Evolutionary conservation across 441 rosid genomes (phyloP), one percentile per base, ranked within the genome.

Genomic region (Populus hybrid): DNA sequence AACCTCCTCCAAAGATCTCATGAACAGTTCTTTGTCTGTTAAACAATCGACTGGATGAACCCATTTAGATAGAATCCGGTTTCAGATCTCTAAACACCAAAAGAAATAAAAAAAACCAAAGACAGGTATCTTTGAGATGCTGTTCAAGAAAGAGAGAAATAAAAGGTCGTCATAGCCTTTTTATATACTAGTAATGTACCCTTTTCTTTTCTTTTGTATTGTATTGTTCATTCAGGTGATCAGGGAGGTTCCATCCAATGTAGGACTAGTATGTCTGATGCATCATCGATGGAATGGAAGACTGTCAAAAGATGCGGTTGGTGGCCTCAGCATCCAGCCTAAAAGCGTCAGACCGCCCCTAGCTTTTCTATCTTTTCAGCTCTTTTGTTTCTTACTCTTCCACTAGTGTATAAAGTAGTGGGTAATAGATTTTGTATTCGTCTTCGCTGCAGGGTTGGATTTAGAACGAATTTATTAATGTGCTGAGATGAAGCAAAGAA

Each of bases 1-100:
- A 83, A 74, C 93, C 93, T 56, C 94, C 93, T 38, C 99, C 98
- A 16, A 95, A 87, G 84, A 95, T 85, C 84, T 92, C 90, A 83
- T 92, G 94, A 78, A 94, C 70, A 78, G 86, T 90, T 81, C 78
- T 89, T 50, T 89, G 88, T 86, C 99, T 83, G 77, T 84, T 85
- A 79, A 94, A 91, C 87, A 91, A 77, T 66, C 87, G 91, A 79
- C 83, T 83, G 6, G 88, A 79, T 21, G 90, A 83, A 78, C 77
- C 83, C 83, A 80, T 80, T 71, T 74, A 77, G 66, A 70, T 11
- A 64, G 18, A 56, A 36, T 21, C 68, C 36, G 64, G 77, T 14
- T 74, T 77, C 64, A 45, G 80, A 77, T 73, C 73, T 63, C 74
- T 73, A 38, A 77, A 73, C 40, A 56, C 78, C 61, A 67, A 61